Conservation (phyloP, 495 filamentous ascomycete genomes). For the Acidiella bohemica region DNA sequence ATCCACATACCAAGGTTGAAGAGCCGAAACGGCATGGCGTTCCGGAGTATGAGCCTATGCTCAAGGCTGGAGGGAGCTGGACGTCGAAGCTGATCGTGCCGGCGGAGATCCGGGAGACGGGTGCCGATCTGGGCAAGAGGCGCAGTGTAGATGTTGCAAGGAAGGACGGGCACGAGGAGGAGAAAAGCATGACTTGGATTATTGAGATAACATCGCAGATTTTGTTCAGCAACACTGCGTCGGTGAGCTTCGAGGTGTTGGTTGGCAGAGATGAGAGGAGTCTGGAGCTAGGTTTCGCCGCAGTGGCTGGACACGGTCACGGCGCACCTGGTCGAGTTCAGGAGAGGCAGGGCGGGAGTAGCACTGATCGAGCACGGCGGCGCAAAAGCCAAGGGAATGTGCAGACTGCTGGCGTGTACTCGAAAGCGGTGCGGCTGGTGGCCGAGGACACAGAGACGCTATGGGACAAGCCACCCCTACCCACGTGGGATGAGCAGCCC, state of each 20-base stretch:
- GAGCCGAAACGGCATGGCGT: constrained; percentile 46
- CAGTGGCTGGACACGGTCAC: constrained; percentile 33
- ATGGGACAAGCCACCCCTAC: constrained; percentile 81
- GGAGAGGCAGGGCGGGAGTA: constrained; percentile 45
- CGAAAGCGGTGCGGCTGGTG: constrained; percentile 56
- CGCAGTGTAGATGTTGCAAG: constrained; percentile 1
- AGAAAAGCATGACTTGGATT: constrained; percentile 58
- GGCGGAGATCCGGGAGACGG: constrained; percentile 45
- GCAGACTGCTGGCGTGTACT: constrained; percentile 62
- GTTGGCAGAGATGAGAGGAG: constrained; percentile 76
- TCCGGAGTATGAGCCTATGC: constrained; percentile 85
- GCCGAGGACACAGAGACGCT: constrained; percentile 78
- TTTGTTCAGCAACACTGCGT: constrained; percentile 75
- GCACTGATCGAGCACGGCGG: constrained; percentile 7
- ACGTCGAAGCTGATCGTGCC: constrained; percentile 64
- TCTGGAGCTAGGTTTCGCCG: constrained; percentile 47
- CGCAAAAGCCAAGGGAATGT: constrained; percentile 30
- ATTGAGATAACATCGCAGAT: constrained; percentile 86
- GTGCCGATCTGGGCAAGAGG: constrained; percentile 17
- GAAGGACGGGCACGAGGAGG: constrained; percentile 20
- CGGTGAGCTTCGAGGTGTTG: constrained; percentile 80
- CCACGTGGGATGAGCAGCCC: constrained; percentile 35
- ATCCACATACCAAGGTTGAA: constrained; percentile 60
- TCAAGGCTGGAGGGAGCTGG: constrained; percentile 87
- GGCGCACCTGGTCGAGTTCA: constrained; percentile 52